These are phyloP conservation scores for Trichocladium uniseriatum DNA, from an alignment of 495 filamentous ascomycete genomes.

Conservation along the genomic window DNA sequence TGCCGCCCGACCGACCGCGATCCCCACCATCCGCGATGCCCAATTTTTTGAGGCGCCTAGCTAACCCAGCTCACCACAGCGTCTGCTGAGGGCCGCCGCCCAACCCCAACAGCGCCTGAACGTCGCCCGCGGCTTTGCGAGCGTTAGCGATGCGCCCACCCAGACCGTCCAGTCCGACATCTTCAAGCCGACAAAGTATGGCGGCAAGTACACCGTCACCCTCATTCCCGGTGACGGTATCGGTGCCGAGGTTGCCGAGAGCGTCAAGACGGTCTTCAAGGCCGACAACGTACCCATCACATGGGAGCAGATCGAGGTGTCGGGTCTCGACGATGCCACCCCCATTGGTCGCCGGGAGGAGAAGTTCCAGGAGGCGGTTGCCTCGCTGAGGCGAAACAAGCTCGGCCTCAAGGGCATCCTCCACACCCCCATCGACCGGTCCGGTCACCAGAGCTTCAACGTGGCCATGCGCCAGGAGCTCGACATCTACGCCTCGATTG, in stretches of 20 bases:
- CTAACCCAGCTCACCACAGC: conserved; percentile 33
- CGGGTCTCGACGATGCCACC: conserved; percentile 65
- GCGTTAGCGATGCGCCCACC: conserved; percentile 74
- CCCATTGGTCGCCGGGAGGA: conserved; percentile 85
- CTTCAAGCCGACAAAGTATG: conserved; percentile 98
- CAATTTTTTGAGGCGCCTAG: conserved; percentile 15
- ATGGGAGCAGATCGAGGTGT: conserved; percentile 97
- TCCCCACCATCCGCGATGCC: conserved; percentile 1
- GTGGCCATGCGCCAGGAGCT: conserved; percentile 97
- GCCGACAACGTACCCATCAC: conserved; percentile 97
- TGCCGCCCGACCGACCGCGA: background rate
- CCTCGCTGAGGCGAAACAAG: conserved; percentile 95
- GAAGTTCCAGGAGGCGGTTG: conserved; percentile 87
- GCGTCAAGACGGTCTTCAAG: conserved; percentile 98
- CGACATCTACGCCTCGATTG: conserved; percentile 98
- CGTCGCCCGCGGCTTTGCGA: conserved; percentile 51
- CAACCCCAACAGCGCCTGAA: conserved; percentile 38
- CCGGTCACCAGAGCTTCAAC: conserved; percentile 98
- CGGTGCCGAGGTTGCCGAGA: conserved; percentile 94
- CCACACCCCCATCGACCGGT: conserved; percentile 91
- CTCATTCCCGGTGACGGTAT: conserved; percentile 98
- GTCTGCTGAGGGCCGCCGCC: conserved; percentile 47
- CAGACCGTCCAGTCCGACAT: conserved; percentile 77
- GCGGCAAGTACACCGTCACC: conserved; percentile 97
- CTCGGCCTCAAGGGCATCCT: conserved; percentile 95